These are phyloP conservation scores for Fraxinus ornus DNA, from an alignment of 305 asterid genomes.

Conservation along the genomic window DNA sequence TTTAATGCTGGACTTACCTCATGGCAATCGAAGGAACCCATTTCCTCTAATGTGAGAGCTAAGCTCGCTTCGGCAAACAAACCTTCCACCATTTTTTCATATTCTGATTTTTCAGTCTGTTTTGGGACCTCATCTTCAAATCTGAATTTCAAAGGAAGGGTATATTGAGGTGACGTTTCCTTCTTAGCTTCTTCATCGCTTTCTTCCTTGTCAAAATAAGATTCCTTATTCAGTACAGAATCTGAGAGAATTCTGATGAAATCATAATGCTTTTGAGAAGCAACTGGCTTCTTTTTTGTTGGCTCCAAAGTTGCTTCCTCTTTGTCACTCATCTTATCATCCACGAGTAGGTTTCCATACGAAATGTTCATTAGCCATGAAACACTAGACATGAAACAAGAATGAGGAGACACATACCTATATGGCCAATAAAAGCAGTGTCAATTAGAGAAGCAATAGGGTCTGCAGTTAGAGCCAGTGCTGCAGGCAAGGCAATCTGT, in stretches of 20 bases:
- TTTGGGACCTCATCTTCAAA: slow-evolving; percentile 44
- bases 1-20: slow-evolving; percentile 29
- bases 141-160: slow-evolving; percentile 41
- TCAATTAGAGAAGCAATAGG: slow-evolving; percentile 49
- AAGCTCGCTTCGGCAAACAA: slow-evolving; percentile 29
- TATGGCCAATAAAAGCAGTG: slow-evolving; percentile 48
- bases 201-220: not conserved
- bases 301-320: not conserved
- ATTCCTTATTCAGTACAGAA: slow-evolving; percentile 31
- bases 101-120: slow-evolving; percentile 34
- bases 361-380: not conserved
- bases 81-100: slow-evolving; percentile 32
- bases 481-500: slow-evolving; percentile 43
- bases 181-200: slow-evolving; percentile 18
- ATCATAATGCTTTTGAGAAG: slow-evolving; percentile 1
- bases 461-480: slow-evolving; percentile 45
- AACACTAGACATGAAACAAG: not conserved
- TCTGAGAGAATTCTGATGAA: slow-evolving; percentile 34
- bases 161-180: slow-evolving; percentile 5
- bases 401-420: slow-evolving; percentile 24
- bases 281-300: not conserved
- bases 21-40: slow-evolving; percentile 6
- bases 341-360: not conserved
- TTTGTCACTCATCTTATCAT: not conserved
- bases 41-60: slow-evolving; percentile 4